A percentile compares a stretch with the other conserved stretches of the same genome.
Evolutionary conservation across 768 basidiomycete genomes (phyloP).

Genomic region (Suillus paluster): DNA sequence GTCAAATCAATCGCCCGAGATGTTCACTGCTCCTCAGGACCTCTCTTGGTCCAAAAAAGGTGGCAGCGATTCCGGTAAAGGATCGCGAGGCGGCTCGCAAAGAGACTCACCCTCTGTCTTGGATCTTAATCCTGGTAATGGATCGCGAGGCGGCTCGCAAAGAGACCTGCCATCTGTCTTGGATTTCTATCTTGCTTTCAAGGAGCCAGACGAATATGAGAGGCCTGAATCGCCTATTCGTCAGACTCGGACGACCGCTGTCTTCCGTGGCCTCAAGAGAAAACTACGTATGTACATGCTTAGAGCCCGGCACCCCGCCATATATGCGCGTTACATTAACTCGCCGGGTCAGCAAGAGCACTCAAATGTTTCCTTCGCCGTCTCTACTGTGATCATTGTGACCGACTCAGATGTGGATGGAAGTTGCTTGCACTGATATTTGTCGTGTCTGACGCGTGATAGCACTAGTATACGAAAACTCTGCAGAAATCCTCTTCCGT

Average conservation of each 20-base stretch:
- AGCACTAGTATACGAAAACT: too few species aligned
- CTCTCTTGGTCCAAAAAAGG: not conserved
- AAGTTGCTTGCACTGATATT: too few species aligned
- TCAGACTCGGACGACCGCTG: not conserved
- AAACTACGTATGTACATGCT: not conserved
- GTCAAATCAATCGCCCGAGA: not conserved
- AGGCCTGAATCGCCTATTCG: not conserved
- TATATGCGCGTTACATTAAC: too few species aligned
- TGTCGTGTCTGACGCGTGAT: too few species aligned
- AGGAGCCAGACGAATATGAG: not conserved
- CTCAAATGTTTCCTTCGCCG: too few species aligned
- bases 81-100: too few species aligned
- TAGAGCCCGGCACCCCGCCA: too few species aligned
- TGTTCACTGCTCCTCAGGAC: too few species aligned
- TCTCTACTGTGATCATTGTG: too few species aligned
- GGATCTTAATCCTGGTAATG: not conserved
- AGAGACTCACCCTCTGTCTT: not conserved
- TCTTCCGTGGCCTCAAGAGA: not conserved
- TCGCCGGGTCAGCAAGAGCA: too few species aligned
- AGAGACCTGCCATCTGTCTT: not conserved
- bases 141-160: not conserved
- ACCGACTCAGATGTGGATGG: too few species aligned
- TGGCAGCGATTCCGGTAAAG: not conserved
- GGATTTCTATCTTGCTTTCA: not conserved
- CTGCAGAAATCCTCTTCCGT: constrained; percentile 61